Evolutionary conservation across 805 yeast species (phyloP).

Genomic region (Spathaspora sp.): DNA sequence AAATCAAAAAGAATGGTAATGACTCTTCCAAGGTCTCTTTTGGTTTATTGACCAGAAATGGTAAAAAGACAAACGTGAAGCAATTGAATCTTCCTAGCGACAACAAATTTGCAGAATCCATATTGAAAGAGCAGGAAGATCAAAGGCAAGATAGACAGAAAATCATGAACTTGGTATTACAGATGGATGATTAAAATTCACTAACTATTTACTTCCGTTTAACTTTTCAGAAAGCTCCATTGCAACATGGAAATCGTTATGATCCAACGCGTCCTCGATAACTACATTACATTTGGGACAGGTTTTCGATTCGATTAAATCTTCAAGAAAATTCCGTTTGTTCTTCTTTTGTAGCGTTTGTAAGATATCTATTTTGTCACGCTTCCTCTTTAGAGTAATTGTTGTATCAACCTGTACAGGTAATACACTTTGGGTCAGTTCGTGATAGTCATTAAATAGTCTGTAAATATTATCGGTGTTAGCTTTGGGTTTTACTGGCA

Average conservation of each 20-base stretch:
- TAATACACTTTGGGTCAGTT: background rate
- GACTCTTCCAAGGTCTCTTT: conserved; percentile 32
- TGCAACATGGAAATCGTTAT: conserved; percentile 54
- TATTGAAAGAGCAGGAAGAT: conserved; percentile 48
- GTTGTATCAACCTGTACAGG: background rate
- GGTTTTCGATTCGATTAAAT: conserved; percentile 14
- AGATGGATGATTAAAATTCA: conserved; percentile 23
- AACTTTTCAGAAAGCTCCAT: conserved; percentile 42
- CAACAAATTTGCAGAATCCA: conserved; percentile 50
- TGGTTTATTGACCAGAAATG: conserved; percentile 53
- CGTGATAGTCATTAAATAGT: background rate
- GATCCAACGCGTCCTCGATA: conserved; percentile 41
- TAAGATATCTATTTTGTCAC: conserved; percentile 6
- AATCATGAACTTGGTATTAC: conserved; percentile 53
- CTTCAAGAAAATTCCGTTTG: conserved; percentile 11
- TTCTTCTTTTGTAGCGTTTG: conserved; percentile 4
- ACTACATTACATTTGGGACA: conserved; percentile 25
- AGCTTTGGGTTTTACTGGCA: background rate
- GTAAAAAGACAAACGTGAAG: conserved; percentile 42
- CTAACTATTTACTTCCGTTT: conserved; percentile 16
- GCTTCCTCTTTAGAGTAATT: background rate
- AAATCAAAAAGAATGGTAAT: background rate
- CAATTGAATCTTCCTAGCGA: conserved; percentile 50
- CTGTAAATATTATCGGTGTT: background rate
- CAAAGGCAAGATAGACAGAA: conserved; percentile 51